A percentile compares a stretch with the other conserved stretches of the same genome.
Conservation (phyloP, 768 basidiomycete species). For the Boletus eberwhitei region DNA sequence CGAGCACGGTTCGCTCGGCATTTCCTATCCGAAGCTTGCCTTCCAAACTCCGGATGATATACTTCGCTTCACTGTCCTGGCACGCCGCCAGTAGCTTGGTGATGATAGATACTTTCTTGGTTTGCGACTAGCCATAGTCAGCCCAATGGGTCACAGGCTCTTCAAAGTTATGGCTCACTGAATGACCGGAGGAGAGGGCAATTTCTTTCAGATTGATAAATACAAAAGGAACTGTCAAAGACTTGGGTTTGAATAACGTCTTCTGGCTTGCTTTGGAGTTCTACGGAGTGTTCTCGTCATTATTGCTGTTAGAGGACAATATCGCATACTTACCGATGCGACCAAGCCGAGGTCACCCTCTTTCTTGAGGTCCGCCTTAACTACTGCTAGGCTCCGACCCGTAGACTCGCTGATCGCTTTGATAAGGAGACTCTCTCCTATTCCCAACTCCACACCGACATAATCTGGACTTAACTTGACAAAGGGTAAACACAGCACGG, state of each 20-base stretch:
- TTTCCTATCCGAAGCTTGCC: constrained; percentile 97
- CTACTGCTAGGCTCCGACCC: constrained; percentile 74
- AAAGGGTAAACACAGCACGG: neutral
- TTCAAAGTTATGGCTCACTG: constrained; percentile 44
- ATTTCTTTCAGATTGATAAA: constrained; percentile 91
- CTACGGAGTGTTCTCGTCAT: constrained; percentile 38
- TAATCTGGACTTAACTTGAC: constrained; percentile 90
- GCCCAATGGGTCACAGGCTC: neutral
- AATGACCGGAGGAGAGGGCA: constrained; percentile 78
- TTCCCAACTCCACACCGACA: constrained; percentile 90
- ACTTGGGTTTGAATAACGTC: constrained; percentile 91
- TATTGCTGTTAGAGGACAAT: neutral
- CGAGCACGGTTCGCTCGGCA: constrained; percentile 92
- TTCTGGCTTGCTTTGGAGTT: constrained; percentile 92
- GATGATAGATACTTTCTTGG: constrained; percentile 92
- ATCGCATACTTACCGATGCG: constrained; percentile 67
- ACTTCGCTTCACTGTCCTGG: constrained; percentile 90
- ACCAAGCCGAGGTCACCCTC: constrained; percentile 96
- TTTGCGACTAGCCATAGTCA: constrained; percentile 66
- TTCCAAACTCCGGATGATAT: constrained; percentile 91
- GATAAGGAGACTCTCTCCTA: constrained; percentile 90
- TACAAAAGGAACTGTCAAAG: constrained; percentile 83
- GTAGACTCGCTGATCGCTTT: constrained; percentile 96
- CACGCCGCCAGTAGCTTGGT: constrained; percentile 92
- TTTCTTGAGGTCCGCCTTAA: constrained; percentile 91